Conservation (phyloP, 2,329 filamentous ascomycete genomes). For the Xylariaceae sp. region DNA sequence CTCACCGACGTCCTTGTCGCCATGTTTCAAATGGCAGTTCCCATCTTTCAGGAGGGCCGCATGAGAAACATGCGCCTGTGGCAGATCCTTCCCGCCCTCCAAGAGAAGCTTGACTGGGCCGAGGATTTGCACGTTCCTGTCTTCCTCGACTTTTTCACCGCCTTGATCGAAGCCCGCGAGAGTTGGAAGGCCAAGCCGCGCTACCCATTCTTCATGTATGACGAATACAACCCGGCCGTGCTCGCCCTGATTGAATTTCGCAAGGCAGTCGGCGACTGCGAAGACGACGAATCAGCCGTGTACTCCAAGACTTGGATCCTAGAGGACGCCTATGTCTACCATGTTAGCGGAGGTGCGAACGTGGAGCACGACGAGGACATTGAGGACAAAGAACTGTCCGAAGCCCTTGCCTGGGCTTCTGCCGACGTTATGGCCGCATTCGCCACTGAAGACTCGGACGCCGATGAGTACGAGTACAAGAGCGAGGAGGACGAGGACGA, state of each 20-base stretch:
- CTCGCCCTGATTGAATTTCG: slow-evolving; percentile 2
- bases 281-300: no score
- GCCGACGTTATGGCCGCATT: no score
- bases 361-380: no score
- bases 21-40: slow-evolving; percentile 2
- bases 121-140: neutral
- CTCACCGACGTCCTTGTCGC: neutral
- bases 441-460: no score
- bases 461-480: no score
- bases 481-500: neutral
- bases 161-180: slow-evolving; percentile 2
- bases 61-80: slow-evolving; percentile 1
- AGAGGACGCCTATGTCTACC: slow-evolving; percentile 1
- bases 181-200: slow-evolving; percentile 1
- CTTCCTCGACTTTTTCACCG: slow-evolving; percentile 3
- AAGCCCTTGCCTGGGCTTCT: no score
- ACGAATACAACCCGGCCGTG: slow-evolving; percentile 1
- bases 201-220: slow-evolving; percentile 1
- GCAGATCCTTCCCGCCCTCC: slow-evolving; percentile 1
- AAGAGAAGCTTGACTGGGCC: slow-evolving; percentile 2
- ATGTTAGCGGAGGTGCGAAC: no score
- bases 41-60: neutral
- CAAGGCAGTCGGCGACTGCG: neutral
- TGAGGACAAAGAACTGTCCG: no score
- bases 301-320: slow-evolving; percentile 2